Conservation (phyloP, 2,329 filamentous ascomycete genomes). For the Alternaria arbusti region DNA sequence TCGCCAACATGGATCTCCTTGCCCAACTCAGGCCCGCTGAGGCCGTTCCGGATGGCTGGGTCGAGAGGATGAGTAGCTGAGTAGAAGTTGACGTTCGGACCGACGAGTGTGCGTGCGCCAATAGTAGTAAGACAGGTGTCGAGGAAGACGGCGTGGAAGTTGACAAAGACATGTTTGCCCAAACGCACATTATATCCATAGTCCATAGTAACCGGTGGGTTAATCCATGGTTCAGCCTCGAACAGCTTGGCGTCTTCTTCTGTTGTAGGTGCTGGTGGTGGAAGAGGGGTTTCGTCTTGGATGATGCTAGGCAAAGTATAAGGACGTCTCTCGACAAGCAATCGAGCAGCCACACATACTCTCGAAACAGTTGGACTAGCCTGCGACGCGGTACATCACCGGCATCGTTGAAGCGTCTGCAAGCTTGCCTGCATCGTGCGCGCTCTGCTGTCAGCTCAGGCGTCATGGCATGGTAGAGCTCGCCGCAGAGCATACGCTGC, state of each 20-base stretch:
- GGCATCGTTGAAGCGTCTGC: conserved; percentile 67
- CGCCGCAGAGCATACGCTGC: conserved; percentile 65
- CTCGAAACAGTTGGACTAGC: conserved; percentile 71
- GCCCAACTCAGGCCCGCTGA: conserved; percentile 75
- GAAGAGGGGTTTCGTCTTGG: conserved; percentile 67
- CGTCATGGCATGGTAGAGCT: conserved; percentile 77
- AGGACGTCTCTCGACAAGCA: neutral
- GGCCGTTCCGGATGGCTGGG: conserved; percentile 74
- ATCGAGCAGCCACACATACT: conserved; percentile 60
- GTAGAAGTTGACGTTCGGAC: conserved; percentile 79
- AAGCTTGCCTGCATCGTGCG: conserved; percentile 67
- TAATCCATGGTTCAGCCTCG: conserved; percentile 70
- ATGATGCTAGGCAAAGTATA: conserved; percentile 60
- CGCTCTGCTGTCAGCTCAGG: conserved; percentile 71
- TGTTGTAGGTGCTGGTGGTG: conserved; percentile 61
- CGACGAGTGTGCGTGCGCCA: conserved; percentile 77
- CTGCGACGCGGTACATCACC: conserved; percentile 66
- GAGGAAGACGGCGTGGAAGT: conserved; percentile 75
- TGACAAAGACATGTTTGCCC: conserved; percentile 76
- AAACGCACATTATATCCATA: conserved; percentile 78
- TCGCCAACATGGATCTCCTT: conserved; percentile 76
- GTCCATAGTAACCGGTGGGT: conserved; percentile 73
- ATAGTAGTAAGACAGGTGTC: conserved; percentile 79
- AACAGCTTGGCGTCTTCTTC: conserved; percentile 72
- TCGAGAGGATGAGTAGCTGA: conserved; percentile 79